A percentile compares a stretch with the other conserved stretches of the same genome.
Conservation (phyloP, 768 basidiomycete genomes). For the Pleurotus sapidus region DNA sequence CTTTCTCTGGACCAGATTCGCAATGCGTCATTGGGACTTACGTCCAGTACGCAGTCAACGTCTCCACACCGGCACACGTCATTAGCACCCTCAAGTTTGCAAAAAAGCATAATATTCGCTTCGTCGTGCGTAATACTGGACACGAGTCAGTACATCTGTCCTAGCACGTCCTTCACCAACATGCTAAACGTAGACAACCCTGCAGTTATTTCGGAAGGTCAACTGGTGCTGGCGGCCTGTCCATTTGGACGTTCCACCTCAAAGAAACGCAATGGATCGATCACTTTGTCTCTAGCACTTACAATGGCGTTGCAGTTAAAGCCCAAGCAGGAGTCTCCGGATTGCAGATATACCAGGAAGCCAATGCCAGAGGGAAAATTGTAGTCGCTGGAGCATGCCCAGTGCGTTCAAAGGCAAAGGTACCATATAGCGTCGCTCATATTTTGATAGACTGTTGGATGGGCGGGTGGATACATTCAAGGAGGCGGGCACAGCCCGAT, state of each 20-base stretch:
- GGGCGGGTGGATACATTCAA: constrained; percentile 35
- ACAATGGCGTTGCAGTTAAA: not conserved
- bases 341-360: not conserved
- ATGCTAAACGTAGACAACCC: not conserved
- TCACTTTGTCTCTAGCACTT: not conserved
- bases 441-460: constrained; percentile 25
- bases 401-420: not conserved
- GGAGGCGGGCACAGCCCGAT: constrained; percentile 33
- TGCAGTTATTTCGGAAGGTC: not conserved
- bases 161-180: no score
- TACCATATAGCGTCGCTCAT: not conserved
- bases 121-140: constrained; percentile 16
- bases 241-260: not conserved
- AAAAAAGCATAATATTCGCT: constrained; percentile 16
- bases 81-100: constrained; percentile 13
- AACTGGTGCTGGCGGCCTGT: not conserved
- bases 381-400: not conserved
- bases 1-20: not conserved
- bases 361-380: not conserved
- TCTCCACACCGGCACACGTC: not conserved
- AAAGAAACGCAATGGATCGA: not conserved
- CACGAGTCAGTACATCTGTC: not conserved
- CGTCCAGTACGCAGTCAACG: not conserved
- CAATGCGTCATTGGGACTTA: not conserved
- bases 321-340: not conserved